Base-by-base conservation (phyloP, 257 asterid species). In the Petunia axillaris region DNA sequence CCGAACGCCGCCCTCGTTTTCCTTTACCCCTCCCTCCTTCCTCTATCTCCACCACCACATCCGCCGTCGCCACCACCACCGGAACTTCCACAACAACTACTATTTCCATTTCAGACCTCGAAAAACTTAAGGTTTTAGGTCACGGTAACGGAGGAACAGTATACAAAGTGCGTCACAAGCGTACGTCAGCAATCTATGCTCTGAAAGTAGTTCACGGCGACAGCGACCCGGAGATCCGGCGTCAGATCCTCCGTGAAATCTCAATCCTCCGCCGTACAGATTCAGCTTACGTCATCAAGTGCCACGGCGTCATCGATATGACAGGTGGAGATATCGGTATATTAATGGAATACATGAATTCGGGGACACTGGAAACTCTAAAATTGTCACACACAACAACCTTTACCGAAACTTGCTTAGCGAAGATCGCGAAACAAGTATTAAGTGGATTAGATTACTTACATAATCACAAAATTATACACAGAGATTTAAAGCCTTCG, bases 81-180 rank as follows among this genome's bases (percentile, higher is more conserved):
- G 0, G 83, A 48, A 9, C 88, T 5, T 2, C 83, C 60, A 0
- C 80, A 0, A 59, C 73, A 59, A 14, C 84, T 65, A 37, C 85
- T 58, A 66, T 90, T 39, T 79, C 90, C 65, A 84, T 88, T 11
- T 79, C 93, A 25, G 97, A 94, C 75, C 85, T 93, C 81, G 98
- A 94, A 62, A 94, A 93, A 67, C 89, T 94, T 71, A 87, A 87
- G 16, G 98, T 94, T 73, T 86, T 94, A 71, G 98, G 98, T 79
- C 91, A 91, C 83, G 98, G 98, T 0, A 94, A 90, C 86, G 94
- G 98, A 14, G 98, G 98, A 11, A 93, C 97, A 0, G 98, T 93
- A 59, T 93, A 95, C 84, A 86, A 95, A 87, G 98, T 93, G 66
- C 93, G 95, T 4, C 97, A 95, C 89, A 90, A 84, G 43, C 89